These are phyloP conservation scores for Mycosphaerelloides madeirae DNA, from an alignment of 2,329 filamentous ascomycete genomes.

Conservation along the genomic window DNA sequence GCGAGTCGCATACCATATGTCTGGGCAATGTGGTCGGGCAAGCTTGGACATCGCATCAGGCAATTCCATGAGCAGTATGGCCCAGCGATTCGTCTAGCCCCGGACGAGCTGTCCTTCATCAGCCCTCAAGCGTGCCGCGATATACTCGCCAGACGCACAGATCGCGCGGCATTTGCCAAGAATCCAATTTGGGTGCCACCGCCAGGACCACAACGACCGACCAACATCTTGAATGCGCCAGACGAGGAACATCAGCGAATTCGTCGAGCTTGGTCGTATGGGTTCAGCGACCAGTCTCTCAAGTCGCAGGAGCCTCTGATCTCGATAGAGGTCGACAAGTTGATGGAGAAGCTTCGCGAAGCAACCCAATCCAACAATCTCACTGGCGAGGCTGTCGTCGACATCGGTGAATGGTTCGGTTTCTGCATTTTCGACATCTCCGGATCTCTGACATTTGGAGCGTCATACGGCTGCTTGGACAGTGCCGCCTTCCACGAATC, in stretches of 20 bases:
- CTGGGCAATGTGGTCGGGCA: background rate
- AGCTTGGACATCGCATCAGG: background rate
- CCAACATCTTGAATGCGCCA: background rate
- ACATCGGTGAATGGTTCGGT: background rate
- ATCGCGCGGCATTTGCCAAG: background rate
- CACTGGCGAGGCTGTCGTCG: background rate
- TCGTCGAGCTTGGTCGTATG: background rate
- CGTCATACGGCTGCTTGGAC: conserved; percentile 1
- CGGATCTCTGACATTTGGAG: conserved; percentile 1
- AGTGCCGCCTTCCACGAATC: conserved; percentile 1
- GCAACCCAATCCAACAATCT: background rate
- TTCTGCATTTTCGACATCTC: conserved; percentile 1
- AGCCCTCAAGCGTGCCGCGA: background rate
- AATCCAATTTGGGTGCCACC: background rate
- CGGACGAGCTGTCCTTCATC: background rate
- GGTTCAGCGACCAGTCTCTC: background rate
- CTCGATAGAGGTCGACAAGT: background rate
- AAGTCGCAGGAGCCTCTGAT: conserved; percentile 1
- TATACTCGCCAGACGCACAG: background rate
- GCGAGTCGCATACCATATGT: background rate
- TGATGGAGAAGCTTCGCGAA: conserved; percentile 1
- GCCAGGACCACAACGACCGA: background rate
- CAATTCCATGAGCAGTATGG: background rate
- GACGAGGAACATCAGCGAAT: background rate
- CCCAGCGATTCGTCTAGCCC: background rate